Conservation (phyloP, 2,329 filamentous ascomycete genomes). For the Pyricularia sp. region DNA sequence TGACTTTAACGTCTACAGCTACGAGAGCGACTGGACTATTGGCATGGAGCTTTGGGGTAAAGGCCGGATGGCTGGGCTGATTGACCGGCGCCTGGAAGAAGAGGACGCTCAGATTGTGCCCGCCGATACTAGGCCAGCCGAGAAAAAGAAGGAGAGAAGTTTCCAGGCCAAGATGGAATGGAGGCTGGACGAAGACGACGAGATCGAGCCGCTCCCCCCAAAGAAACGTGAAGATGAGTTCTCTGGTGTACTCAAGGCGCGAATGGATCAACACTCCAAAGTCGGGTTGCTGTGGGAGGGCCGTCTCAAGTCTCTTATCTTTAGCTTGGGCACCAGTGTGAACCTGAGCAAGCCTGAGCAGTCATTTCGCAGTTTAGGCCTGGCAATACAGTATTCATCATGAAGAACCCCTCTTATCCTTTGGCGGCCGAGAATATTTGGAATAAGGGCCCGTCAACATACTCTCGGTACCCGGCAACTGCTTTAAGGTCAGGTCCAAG, state of each 20-base stretch:
- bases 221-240: conserved; percentile 39
- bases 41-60: conserved; percentile 90
- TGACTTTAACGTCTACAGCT: conserved; percentile 97
- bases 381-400: conserved; percentile 78
- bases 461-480: too few relatives aligned
- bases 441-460: too few relatives aligned
- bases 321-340: conserved; percentile 80
- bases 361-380: conserved; percentile 65
- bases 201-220: conserved; percentile 12
- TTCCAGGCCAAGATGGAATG: conserved; percentile 41
- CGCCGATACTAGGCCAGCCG: conserved; percentile 7
- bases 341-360: conserved; percentile 69
- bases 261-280: conserved; percentile 79
- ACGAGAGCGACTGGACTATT: conserved; percentile 87
- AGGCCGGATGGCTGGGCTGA: conserved; percentile 30
- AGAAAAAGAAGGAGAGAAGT: conserved; percentile 25
- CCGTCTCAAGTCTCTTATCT: conserved; percentile 81
- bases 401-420: conserved; percentile 27
- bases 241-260: conserved; percentile 80
- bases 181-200: conserved; percentile 26
- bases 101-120: not conserved
- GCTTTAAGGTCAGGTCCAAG: too few relatives aligned
- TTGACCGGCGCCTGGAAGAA: conserved; percentile 20
- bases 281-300: conserved; percentile 90
- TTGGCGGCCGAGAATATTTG: not conserved